Percentiles rank a stretch among this genome's conserved stretches.
Evolutionary conservation across 2,329 filamentous ascomycete species (phyloP).

Genomic region (Fusarium nodosum): DNA sequence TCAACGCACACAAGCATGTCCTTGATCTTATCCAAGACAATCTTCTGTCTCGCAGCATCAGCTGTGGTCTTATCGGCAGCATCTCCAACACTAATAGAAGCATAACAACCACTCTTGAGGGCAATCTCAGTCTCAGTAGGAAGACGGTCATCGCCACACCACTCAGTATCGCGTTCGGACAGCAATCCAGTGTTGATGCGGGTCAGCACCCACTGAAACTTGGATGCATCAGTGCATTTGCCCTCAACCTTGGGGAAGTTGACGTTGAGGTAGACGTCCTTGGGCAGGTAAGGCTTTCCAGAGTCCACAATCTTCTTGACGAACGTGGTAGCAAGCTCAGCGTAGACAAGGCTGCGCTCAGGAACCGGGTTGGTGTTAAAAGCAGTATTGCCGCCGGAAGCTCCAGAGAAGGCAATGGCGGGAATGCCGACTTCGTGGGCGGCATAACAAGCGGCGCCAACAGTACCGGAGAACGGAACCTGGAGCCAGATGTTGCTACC

Average conservation of each 20-base stretch:
- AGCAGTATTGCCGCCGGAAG: constrained; percentile 62
- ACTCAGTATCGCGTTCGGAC: constrained; percentile 66
- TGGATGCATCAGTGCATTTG: constrained; percentile 63
- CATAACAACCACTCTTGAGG: constrained; percentile 67
- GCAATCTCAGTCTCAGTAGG: constrained; percentile 71
- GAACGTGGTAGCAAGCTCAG: constrained; percentile 70
- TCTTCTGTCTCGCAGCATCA: constrained; percentile 50
- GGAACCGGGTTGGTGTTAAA: constrained; percentile 69
- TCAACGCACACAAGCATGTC: constrained; percentile 51
- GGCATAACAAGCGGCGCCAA: constrained; percentile 74
- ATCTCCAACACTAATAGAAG: constrained; percentile 73
- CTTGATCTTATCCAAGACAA: constrained; percentile 53
- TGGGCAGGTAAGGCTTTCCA: constrained; percentile 73
- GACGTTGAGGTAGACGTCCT: constrained; percentile 74
- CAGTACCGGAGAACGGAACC: constrained; percentile 74
- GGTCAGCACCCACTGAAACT: constrained; percentile 75
- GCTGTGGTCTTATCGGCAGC: constrained; percentile 71
- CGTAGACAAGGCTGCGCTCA: constrained; percentile 70
- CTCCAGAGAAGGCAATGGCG: constrained; percentile 76
- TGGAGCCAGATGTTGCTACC: constrained; percentile 69
- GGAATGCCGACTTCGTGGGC: constrained; percentile 68
- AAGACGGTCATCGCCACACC: constrained; percentile 67
- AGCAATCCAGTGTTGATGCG: constrained; percentile 71
- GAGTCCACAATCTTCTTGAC: constrained; percentile 67
- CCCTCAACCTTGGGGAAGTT: constrained; percentile 72